These are phyloP conservation scores for Lanmaoa pseudosensibilis DNA, from an alignment of 768 basidiomycete species.

Conservation along the genomic window DNA sequence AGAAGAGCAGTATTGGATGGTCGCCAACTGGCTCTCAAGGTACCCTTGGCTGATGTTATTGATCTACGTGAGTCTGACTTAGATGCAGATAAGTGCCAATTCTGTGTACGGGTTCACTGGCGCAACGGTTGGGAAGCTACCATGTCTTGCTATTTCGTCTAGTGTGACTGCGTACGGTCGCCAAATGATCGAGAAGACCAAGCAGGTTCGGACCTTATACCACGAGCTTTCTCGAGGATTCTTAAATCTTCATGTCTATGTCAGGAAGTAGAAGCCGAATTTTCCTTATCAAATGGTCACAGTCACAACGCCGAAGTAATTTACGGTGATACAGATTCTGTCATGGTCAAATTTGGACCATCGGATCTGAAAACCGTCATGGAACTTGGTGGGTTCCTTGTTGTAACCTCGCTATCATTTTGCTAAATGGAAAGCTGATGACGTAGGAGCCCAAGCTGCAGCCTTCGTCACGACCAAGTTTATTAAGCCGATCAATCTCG, in stretches of 20 bases:
- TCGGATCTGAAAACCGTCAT: conserved; percentile 84
- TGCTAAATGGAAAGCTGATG: background rate
- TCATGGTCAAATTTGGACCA: conserved; percentile 97
- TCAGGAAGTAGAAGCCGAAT: conserved; percentile 85
- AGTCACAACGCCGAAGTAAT: conserved; percentile 89
- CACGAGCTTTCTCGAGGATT: background rate
- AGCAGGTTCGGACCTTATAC: conserved; percentile 51
- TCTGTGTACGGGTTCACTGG: conserved; percentile 99
- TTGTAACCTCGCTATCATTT: background rate
- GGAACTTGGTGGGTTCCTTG: conserved; percentile 66
- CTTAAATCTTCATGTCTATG: background rate
- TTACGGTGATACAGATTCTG: conserved; percentile 98
- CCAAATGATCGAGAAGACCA: conserved; percentile 98
- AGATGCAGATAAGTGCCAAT: conserved; percentile 89
- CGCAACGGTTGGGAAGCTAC: conserved; percentile 94
- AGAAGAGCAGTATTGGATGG: conserved; percentile 97
- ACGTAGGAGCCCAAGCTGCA: conserved; percentile 85
- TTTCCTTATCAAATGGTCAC: conserved; percentile 81
- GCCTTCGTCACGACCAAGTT: conserved; percentile 89
- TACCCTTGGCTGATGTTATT: conserved; percentile 25
- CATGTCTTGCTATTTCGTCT: conserved; percentile 94
- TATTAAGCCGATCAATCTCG: conserved; percentile 93
- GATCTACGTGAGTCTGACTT: conserved; percentile 1
- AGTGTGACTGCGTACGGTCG: conserved; percentile 95
- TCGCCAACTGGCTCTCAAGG: conserved; percentile 95